Evolutionary conservation across 495 filamentous ascomycete species (phyloP).

Genomic region (Haplographium delicatum): DNA sequence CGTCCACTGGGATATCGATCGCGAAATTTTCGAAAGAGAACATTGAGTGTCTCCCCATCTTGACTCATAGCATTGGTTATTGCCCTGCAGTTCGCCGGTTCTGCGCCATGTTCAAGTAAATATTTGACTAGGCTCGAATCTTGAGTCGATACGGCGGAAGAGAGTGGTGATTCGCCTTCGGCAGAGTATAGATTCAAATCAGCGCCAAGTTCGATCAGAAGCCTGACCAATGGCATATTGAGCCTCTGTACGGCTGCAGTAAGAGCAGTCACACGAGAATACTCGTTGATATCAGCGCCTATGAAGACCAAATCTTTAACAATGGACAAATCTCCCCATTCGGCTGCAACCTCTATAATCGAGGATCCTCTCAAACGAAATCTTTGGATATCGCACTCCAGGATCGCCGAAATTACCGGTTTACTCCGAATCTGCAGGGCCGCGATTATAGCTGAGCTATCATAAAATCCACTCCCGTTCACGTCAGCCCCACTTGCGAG

Average conservation of each 20-base stretch:
- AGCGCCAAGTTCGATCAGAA: neutral
- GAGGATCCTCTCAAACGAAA: too few relatives aligned
- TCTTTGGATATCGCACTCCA: neutral
- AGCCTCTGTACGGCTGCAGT: neutral
- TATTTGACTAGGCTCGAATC: constrained; percentile 6
- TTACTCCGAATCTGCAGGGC: neutral
- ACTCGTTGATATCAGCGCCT: neutral
- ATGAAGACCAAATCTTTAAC: neutral
- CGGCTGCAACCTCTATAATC: neutral
- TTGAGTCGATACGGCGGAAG: neutral
- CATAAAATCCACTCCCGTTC: neutral
- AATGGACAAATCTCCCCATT: neutral
- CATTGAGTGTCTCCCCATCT: neutral
- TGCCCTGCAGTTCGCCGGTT: constrained; percentile 8
- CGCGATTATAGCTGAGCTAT: neutral
- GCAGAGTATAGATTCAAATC: neutral
- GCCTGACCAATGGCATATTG: neutral
- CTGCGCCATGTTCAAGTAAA: constrained; percentile 4
- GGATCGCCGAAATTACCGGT: neutral
- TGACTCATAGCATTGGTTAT: neutral
- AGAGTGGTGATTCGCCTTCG: neutral
- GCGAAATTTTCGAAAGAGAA: constrained; percentile 9
- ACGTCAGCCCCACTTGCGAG: neutral
- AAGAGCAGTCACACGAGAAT: neutral
- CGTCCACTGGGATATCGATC: constrained; percentile 10